Evolutionary conservation across 2,329 filamentous ascomycete species (phyloP), one percentile per base, ranked within the genome.

Genomic region (Ceratocystis variospora): DNA sequence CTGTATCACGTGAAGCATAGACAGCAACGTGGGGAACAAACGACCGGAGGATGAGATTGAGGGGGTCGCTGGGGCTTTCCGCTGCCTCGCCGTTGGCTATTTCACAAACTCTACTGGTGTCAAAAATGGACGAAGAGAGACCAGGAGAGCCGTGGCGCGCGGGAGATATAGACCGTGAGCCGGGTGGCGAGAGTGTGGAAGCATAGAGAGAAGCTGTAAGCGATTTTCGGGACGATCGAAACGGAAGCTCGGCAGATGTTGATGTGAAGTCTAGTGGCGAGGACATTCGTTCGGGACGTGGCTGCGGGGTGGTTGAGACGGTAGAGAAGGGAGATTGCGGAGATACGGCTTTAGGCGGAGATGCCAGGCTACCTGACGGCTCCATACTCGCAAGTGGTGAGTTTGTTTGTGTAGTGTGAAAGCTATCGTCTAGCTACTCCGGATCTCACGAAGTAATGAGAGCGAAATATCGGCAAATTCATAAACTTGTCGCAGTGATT

Each of bases 1-100:
- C 88, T 0, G 90, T 94, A 73, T 97, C 93, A 17, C 83, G 78
- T 15, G 93, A 96, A n/a, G 90, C 84, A 71, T 92, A 87, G 33
- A 99, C 84, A 5, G 89, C 89, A 59, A 99, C 85, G 69, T 94
- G 89, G 0, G 94, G 95, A 15, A 93, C 89, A 73, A 96, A 96
- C 1, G 91, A 87, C 68, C 87, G 87, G 65, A 95, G 79, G 55
- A 97, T 87, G 62, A 96, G 78, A 69, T 80, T 81, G 25, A 84
- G 74, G 41, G 83, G 83, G 67, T 86, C 82, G 10, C 78, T 77
- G 1, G 80, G 79, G 67, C 75, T 77, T 55, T 79, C 78, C 10
- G 75, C 77, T 0, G 74, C 74, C 48, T 73, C 75, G 46, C 79
- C 55, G 8, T 37, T 31, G 19, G 55, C 12, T 37, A 59, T 31